phyloP scores from a whole-genome alignment of 2,329 filamentous ascomycete species.

The Hymenoscyphus infarciens region DNA sequence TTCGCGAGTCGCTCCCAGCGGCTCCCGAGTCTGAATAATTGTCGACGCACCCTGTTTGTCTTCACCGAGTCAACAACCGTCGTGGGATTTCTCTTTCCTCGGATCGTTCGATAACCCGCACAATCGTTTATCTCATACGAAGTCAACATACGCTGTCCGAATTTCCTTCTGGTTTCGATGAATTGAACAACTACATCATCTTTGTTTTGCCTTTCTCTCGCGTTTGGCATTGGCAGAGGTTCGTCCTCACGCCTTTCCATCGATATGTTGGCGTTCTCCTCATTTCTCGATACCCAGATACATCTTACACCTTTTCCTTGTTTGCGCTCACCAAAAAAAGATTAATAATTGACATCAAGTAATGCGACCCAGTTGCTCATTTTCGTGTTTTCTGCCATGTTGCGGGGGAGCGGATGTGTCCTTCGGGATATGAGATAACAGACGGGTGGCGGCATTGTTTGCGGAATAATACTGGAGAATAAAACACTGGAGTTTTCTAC shows the following conservation, averaged over 20 bases:
- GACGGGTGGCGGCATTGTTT: neutral
- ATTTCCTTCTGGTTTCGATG: neutral
- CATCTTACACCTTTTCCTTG: neutral
- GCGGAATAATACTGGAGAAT: neutral
- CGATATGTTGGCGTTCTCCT: neutral
- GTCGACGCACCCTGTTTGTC: neutral
- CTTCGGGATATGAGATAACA: neutral
- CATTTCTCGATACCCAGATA: neutral
- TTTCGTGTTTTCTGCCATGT: neutral
- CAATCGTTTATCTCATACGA: neutral
- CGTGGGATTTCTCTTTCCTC: neutral
- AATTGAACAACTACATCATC: conserved; percentile 3
- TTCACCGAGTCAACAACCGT: neutral
- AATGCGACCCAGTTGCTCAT: conserved; percentile 1
- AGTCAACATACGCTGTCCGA: conserved; percentile 1
- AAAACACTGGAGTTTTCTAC: neutral
- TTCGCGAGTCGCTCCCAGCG: conserved; percentile 36
- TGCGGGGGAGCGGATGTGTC: conserved; percentile 1
- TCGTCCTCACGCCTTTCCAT: neutral
- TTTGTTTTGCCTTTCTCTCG: neutral
- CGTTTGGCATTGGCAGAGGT: neutral
- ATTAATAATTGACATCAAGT: neutral
- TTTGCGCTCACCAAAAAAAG: neutral
- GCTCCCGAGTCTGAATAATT: neutral
- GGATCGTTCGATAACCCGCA: neutral